Base-by-base conservation (phyloP, 768 basidiomycete species). In the Tephrocybe sp. region DNA sequence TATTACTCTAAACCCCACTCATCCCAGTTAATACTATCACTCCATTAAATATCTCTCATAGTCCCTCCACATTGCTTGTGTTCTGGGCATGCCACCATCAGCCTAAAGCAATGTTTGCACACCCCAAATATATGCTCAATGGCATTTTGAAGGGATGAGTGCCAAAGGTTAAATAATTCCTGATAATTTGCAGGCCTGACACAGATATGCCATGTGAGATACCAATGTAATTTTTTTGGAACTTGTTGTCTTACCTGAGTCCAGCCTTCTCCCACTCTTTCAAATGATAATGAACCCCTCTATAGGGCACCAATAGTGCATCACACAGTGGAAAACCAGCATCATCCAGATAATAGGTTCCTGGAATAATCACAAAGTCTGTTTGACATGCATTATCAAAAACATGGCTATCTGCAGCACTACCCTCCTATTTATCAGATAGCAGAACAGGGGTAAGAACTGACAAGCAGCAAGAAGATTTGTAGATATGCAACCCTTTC, bases 361-460 rank as follows among this genome's bases (percentile, higher is more conserved):
- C 67, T 5, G 44, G 34, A 2, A 69, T 64, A 32, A 75, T 67
- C 0, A 25, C 34, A 25, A 76, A 60, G 49, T 67, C 64, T 5
- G 43, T 37, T 1, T 48, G 1, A 4, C 56, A 55, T 4, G 69
- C 65, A 57, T 68, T 39, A 4, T 61, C 30, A 55, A 59, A 75
- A 19, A 74, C 59, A 1, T 52, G 49, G 13, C 62, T 55, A 64
- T 77, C 71, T 3, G 71, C 59, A 4, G 62, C 61, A 28, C 64
- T 67, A 0, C 74, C 74, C 31, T 78, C 74, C 67, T 68, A 75
- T 1, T 73, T 70, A 47, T 60, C 66, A 3, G 70, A 54, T 75
- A 77, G 6, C 60, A 54, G 42, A 77, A 76, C 1, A 45, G 30
- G 24, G 74, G 44, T 26, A 61, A 41, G 42, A 74, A 74, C 1